Percentiles rank a stretch among this genome's conserved stretches.
Evolutionary conservation across 306 rosid genomes (phyloP).

Genomic region (Pachyrhizus erosus): DNA sequence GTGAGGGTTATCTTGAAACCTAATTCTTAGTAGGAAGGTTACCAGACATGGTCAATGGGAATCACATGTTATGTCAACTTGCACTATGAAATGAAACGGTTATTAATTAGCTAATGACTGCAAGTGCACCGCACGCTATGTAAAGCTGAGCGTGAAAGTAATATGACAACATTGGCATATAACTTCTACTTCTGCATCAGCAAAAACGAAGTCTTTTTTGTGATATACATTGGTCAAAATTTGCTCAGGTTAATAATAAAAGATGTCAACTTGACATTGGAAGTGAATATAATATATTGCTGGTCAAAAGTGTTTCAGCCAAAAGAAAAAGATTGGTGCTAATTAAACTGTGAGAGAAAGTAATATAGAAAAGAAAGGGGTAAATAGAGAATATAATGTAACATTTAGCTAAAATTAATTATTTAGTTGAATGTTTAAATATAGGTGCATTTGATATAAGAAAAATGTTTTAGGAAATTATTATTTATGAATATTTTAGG

Average conservation of each 20-base stretch:
- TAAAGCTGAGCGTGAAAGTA: slow-evolving; percentile 18
- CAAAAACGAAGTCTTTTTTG: slow-evolving; percentile 10
- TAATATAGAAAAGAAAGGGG: not conserved
- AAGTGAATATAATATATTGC: slow-evolving; percentile 13
- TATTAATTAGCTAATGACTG: slow-evolving; percentile 28
- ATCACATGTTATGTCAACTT: slow-evolving; percentile 47
- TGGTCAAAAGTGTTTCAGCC: slow-evolving; percentile 12
- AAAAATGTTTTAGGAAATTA: too few species aligned
- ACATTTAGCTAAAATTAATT: not conserved
- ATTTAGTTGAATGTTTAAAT: not conserved
- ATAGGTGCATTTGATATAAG: too few species aligned
- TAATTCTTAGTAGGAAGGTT: not conserved
- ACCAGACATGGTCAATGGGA: slow-evolving; percentile 40
- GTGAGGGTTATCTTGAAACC: slow-evolving; percentile 24
- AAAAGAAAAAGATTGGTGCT: not conserved
- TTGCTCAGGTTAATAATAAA: slow-evolving; percentile 4
- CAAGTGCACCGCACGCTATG: slow-evolving; percentile 49
- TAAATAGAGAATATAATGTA: not conserved
- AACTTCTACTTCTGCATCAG: slow-evolving; percentile 5
- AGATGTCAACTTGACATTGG: slow-evolving; percentile 43
- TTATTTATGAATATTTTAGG: not conserved
- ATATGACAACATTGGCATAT: not conserved
- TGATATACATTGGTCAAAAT: not conserved
- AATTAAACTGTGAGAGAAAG: not conserved
- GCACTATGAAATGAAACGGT: slow-evolving; percentile 30